Conservation (phyloP, 2,329 filamentous ascomycete species). For the Hypomyces rosellus region DNA sequence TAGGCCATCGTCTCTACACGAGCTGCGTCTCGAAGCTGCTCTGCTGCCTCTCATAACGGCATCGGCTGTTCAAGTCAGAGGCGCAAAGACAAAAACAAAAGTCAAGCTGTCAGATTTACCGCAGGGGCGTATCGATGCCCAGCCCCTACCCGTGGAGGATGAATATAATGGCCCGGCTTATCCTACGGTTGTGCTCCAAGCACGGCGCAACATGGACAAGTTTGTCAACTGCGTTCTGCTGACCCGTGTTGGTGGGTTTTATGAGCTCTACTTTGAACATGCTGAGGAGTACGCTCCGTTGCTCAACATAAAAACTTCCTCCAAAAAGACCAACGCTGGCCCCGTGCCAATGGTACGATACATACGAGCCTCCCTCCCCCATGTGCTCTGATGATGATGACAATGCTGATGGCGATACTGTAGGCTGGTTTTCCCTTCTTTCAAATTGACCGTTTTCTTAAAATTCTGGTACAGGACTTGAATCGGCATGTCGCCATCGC, state of each 20-base stretch:
- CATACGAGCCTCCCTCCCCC: constrained; percentile 4
- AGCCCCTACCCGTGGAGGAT: constrained; percentile 24
- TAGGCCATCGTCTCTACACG: neutral
- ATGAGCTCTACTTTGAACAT: constrained; percentile 96
- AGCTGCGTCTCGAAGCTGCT: neutral
- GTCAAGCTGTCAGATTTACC: constrained; percentile 52
- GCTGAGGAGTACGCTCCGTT: constrained; percentile 83
- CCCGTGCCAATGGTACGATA: constrained; percentile 72
- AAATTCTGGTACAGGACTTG: constrained; percentile 84
- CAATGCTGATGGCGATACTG: constrained; percentile 6
- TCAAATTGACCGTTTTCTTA: constrained; percentile 87
- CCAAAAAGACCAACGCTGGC: constrained; percentile 71
- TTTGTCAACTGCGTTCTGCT: constrained; percentile 87
- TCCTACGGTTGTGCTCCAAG: constrained; percentile 84
- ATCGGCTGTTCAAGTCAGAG: constrained; percentile 26
- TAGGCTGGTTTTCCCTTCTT: constrained; percentile 90
- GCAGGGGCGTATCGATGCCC: constrained; percentile 38
- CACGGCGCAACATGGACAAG: constrained; percentile 79
- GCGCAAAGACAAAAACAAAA: constrained; percentile 50
- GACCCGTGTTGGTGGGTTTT: constrained; percentile 91
- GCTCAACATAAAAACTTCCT: constrained; percentile 79
- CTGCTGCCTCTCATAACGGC: neutral
- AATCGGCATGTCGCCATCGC: constrained; percentile 89
- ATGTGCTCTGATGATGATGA: neutral
- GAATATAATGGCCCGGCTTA: constrained; percentile 53